These are phyloP conservation scores for Candida anutae DNA, from an alignment of 1,139 yeast species.

Conservation along the genomic window DNA sequence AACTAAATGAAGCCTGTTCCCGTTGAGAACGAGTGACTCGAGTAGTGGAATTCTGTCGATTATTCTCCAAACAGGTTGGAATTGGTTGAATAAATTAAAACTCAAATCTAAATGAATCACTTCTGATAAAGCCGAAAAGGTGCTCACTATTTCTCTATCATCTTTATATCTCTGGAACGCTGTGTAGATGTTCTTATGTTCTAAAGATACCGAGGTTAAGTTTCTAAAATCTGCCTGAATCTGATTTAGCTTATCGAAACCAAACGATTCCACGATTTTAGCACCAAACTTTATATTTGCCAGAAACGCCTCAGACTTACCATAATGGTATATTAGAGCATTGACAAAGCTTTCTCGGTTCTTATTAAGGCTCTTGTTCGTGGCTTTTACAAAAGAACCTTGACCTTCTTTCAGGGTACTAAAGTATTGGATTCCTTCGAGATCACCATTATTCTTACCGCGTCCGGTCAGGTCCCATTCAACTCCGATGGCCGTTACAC, in stretches of 20 bases:
- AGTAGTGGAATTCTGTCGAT: slow-evolving; percentile 29
- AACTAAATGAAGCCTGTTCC: slow-evolving; percentile 41
- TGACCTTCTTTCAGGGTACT: slow-evolving; percentile 21
- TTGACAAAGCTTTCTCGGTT: slow-evolving; percentile 27
- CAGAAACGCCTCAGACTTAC: slow-evolving; percentile 14
- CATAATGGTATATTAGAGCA: slow-evolving; percentile 46
- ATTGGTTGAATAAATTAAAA: slow-evolving; percentile 43
- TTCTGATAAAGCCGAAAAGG: slow-evolving; percentile 10
- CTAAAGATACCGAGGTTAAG: slow-evolving; percentile 45
- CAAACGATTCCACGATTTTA: slow-evolving; percentile 54
- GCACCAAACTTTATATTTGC: slow-evolving; percentile 36
- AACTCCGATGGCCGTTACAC: slow-evolving; percentile 52
- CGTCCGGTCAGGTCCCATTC: slow-evolving; percentile 74
- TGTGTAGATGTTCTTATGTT: slow-evolving; percentile 13
- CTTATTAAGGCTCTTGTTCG: slow-evolving; percentile 21
- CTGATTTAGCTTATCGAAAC: slow-evolving; percentile 49
- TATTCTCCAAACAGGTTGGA: slow-evolving; percentile 32
- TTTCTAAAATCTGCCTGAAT: slow-evolving; percentile 40
- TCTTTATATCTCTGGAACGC: background rate
- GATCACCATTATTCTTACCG: slow-evolving; percentile 78
- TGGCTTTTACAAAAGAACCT: slow-evolving; percentile 62
- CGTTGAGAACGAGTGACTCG: slow-evolving; percentile 46
- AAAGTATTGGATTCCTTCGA: slow-evolving; percentile 58
- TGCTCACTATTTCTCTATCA: background rate
- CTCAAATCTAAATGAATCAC: slow-evolving; percentile 51